A percentile compares a stretch with the other conserved stretches of the same genome.
Conservation (phyloP, 1,284 basidiomycete genomes). For the Meripilus lineatus region DNA sequence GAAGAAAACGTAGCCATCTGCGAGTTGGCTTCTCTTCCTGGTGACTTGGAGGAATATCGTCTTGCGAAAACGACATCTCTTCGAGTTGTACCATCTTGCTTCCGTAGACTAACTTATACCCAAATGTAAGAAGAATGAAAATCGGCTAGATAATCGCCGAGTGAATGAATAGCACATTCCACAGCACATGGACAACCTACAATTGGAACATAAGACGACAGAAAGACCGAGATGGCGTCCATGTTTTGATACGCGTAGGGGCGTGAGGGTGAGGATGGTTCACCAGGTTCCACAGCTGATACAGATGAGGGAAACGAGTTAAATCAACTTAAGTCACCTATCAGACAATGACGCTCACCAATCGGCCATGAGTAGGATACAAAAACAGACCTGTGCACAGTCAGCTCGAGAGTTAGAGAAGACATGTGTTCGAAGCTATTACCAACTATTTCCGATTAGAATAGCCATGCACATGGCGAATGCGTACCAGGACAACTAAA, state of each 20-base stretch:
- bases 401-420: neutral
- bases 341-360: too few species aligned
- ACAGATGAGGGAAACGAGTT: too few species aligned
- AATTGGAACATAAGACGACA: constrained; percentile 25
- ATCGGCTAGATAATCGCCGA: constrained; percentile 16
- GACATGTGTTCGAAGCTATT: constrained; percentile 2
- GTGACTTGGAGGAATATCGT: too few species aligned
- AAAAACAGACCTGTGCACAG: constrained; percentile 18
- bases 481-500: constrained; percentile 21
- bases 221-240: constrained; percentile 17
- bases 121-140: constrained; percentile 25
- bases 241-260: neutral
- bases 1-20: too few species aligned
- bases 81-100: constrained; percentile 23
- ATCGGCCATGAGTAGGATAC: constrained; percentile 23
- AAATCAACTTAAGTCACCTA: too few species aligned
- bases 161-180: neutral
- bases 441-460: constrained; percentile 26
- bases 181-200: constrained; percentile 14
- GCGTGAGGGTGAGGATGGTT: too few species aligned
- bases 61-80: constrained; percentile 26
- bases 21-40: too few species aligned
- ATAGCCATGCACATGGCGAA: constrained; percentile 22
- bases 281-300: too few species aligned
- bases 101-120: constrained; percentile 28